Evolutionary conservation across 768 basidiomycete genomes (phyloP).

Genomic region (Amanita jacksonii): DNA sequence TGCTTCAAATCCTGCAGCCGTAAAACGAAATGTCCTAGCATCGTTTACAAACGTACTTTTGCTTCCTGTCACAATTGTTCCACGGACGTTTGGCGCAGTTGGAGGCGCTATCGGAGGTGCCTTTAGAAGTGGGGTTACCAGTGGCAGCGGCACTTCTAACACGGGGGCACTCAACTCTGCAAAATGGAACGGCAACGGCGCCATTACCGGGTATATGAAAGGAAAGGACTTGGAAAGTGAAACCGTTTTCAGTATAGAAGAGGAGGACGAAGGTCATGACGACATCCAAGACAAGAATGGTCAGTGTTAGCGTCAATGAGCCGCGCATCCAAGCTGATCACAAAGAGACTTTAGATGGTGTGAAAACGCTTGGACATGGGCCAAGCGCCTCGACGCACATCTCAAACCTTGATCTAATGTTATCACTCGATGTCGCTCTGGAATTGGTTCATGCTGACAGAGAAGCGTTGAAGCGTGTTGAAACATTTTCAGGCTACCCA

Average conservation of each 20-base stretch:
- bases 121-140: slow-evolving; percentile 53
- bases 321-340: too few species aligned
- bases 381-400: slow-evolving; percentile 6
- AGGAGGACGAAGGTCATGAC: slow-evolving; percentile 18
- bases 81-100: slow-evolving; percentile 64
- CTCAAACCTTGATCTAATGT: slow-evolving; percentile 67
- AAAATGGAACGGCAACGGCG: slow-evolving; percentile 53
- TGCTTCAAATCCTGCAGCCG: slow-evolving; percentile 81
- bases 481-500: slow-evolving; percentile 84
- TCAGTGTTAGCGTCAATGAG: not conserved
- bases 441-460: slow-evolving; percentile 91
- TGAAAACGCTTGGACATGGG: not conserved
- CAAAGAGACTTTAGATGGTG: too few species aligned
- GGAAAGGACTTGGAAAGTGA: slow-evolving; percentile 30
- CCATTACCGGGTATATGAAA: slow-evolving; percentile 23
- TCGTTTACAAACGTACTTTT: slow-evolving; percentile 87
- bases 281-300: not conserved
- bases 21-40: slow-evolving; percentile 88
- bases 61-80: slow-evolving; percentile 93
- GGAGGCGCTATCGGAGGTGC: slow-evolving; percentile 63
- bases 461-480: slow-evolving; percentile 84
- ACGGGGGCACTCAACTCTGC: slow-evolving; percentile 87
- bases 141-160: slow-evolving; percentile 50
- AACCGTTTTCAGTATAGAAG: slow-evolving; percentile 42
- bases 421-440: slow-evolving; percentile 86